phyloP scores from a whole-genome alignment of 2,329 filamentous ascomycete genomes.

The Aschersonia sp. region DNA sequence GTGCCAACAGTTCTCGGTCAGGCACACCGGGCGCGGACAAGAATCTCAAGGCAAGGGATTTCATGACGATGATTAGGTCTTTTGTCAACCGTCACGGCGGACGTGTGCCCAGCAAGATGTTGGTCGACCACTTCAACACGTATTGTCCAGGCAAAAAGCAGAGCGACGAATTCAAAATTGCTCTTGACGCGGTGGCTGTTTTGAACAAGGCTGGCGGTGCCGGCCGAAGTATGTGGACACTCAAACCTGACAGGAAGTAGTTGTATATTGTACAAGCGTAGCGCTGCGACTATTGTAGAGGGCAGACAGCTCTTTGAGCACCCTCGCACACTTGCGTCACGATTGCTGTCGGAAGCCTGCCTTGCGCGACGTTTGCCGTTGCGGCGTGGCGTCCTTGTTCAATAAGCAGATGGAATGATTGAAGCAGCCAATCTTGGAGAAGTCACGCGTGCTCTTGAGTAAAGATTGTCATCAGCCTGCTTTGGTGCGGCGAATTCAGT shows the following conservation, averaged over 20 bases:
- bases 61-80: slow-evolving; percentile 57
- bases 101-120: slow-evolving; percentile 63
- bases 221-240: slow-evolving; percentile 38
- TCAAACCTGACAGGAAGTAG: slow-evolving; percentile 22
- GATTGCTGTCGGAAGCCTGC: too few relatives aligned
- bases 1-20: slow-evolving; percentile 29
- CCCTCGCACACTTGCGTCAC: too few relatives aligned
- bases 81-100: slow-evolving; percentile 71
- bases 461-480: slow-evolving; percentile 18
- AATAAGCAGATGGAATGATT: too few relatives aligned
- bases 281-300: too few relatives aligned
- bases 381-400: too few relatives aligned
- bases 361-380: too few relatives aligned
- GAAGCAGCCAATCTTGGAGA: too few relatives aligned
- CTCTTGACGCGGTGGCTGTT: slow-evolving; percentile 61
- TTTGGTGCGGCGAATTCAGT: slow-evolving; percentile 27
- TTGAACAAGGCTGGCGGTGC: slow-evolving; percentile 44
- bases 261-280: too few relatives aligned
- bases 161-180: slow-evolving; percentile 67
- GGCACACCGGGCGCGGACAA: slow-evolving; percentile 24
- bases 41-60: slow-evolving; percentile 41
- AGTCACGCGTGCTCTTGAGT: neutral
- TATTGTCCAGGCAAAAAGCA: slow-evolving; percentile 52
- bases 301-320: too few relatives aligned
- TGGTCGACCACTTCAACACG: slow-evolving; percentile 81